Percentiles rank a stretch among this genome's conserved stretches.
phyloP scores from a whole-genome alignment of 768 basidiomycete genomes.

The Mycena rebaudengoi region DNA sequence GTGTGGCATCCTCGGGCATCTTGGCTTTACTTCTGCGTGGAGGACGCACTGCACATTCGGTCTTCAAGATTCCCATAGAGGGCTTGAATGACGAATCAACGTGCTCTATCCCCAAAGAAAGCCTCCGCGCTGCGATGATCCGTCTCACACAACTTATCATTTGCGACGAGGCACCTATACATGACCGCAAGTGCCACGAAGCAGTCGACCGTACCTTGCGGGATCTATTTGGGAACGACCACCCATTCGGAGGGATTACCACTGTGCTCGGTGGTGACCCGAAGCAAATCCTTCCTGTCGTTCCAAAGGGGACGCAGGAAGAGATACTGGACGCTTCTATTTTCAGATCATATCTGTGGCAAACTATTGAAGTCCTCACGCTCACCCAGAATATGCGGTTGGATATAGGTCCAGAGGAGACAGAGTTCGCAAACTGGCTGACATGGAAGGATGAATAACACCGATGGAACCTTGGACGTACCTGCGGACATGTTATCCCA shows the following conservation, averaged over 20 bases:
- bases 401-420: neutral
- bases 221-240: slow-evolving; percentile 32
- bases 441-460: neutral
- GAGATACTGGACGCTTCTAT: slow-evolving; percentile 40
- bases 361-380: neutral
- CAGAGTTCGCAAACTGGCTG: slow-evolving; percentile 10
- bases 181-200: neutral
- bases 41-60: slow-evolving; percentile 49
- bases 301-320: slow-evolving; percentile 37
- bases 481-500: neutral
- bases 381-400: slow-evolving; percentile 6
- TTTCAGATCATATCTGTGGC: neutral
- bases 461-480: neutral
- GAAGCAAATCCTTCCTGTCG: slow-evolving; percentile 46
- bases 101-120: too few relatives aligned
- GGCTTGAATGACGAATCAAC: neutral
- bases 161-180: neutral
- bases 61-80: slow-evolving; percentile 44
- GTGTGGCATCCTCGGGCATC: too few relatives aligned
- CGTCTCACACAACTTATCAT: slow-evolving; percentile 21
- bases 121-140: too few relatives aligned
- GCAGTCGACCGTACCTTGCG: slow-evolving; percentile 34
- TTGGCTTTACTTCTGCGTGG: slow-evolving; percentile 24
- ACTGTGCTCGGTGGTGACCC: slow-evolving; percentile 44
- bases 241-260: slow-evolving; percentile 21